Base-by-base conservation (phyloP, 2,329 filamentous ascomycete species). In the Aspergillus ochraceus region DNA sequence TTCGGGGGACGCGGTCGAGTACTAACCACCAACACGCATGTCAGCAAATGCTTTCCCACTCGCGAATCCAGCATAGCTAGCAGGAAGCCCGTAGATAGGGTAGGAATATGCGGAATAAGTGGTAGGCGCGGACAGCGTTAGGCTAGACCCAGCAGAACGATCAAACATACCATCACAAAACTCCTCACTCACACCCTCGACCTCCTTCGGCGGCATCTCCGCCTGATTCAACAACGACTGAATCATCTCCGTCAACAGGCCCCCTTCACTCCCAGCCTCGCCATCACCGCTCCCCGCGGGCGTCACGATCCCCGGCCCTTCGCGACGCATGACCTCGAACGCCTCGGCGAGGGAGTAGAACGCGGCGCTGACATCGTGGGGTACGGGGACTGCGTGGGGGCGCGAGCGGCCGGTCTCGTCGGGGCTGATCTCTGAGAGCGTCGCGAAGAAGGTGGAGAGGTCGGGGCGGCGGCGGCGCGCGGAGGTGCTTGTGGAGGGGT, bases 391-490 rank as follows among this genome's bases (percentile, higher is more conserved):
- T 1, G 86, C 83, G 71, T 88, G 76, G n/a, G 78, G 77, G 67
- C 87, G 84, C 56, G 80, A 79, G 52, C 82, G 83, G 4, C 36
- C 36, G 50, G 75, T 68, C 58, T 77, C 73, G 6, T 78, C 74
- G 26, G 77, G 83, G 9, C 83, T 85, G 58, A 86, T 81, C 66
- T 87, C 83, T 60, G 76, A 76, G 53, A 88, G 83, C 49, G 84
- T 83, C 59, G 82, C 81, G 77, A 88, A 88, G 79, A 89, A 88
- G 67, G 85, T 86, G 46, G 83, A 86, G 46, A 88, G 81, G 71
- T 89, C 86, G 29, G 86, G 86, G 54, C 86, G 83, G 63, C 84
- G 84, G 56, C 76, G 75, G 36, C 74, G 74, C 19, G 75, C 75
- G 62, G 58, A 52, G 36, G 66, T 49, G 61, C 61, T 50, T 54